Percentiles rank a stretch among this genome's conserved stretches.
Evolutionary conservation across 1,284 basidiomycete species (phyloP).

Genomic region (Puccinia hordei): DNA sequence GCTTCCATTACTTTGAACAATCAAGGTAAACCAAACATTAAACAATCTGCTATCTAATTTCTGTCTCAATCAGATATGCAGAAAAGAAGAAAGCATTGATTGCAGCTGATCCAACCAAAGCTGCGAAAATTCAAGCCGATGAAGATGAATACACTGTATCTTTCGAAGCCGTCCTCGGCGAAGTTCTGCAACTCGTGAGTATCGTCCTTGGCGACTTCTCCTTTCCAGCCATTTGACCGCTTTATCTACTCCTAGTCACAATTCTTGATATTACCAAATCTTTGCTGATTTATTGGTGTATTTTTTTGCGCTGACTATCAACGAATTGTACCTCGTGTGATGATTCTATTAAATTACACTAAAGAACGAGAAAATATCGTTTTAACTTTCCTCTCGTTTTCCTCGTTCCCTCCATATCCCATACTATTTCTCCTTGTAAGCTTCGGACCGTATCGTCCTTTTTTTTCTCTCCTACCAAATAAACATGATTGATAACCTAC

Average conservation of each 20-base stretch:
- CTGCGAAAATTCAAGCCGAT: constrained; percentile 45
- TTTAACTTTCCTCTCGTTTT: background rate
- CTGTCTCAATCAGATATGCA: constrained; percentile 9
- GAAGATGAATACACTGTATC: constrained; percentile 46
- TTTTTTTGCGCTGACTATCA: too few relatives aligned
- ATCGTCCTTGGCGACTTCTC: background rate
- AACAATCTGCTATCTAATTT: background rate
- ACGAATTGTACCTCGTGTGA: too few relatives aligned
- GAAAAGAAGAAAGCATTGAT: constrained; percentile 42
- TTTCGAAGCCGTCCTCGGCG: constrained; percentile 37
- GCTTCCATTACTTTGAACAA: background rate
- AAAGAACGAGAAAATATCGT: constrained; percentile 19
- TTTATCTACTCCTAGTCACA: background rate
- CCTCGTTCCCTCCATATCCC: background rate
- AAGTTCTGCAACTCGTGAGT: constrained; percentile 47
- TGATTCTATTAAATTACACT: background rate
- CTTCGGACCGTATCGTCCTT: background rate
- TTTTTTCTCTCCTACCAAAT: background rate
- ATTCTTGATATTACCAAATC: background rate
- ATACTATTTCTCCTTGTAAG: background rate
- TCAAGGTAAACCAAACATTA: background rate
- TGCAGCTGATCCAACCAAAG: constrained; percentile 43
- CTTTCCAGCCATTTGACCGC: background rate
- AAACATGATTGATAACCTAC: background rate
- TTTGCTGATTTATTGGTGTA: background rate